Conservation (phyloP, 2,329 filamentous ascomycete species). For the Didymosphaeria variabile region DNA sequence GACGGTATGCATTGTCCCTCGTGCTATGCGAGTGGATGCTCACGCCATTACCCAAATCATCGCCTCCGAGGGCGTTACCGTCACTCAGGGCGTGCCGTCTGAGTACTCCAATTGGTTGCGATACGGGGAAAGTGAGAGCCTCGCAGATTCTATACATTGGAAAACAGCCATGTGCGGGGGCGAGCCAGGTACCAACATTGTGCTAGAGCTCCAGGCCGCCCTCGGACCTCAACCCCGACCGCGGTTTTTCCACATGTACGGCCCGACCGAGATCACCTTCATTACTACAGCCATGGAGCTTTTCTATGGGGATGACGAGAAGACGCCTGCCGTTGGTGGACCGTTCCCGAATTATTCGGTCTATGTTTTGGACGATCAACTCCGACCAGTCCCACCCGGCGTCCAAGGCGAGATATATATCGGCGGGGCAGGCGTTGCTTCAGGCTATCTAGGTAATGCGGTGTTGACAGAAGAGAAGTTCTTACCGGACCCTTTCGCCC, state of each 20-base stretch:
- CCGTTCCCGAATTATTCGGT: constrained; percentile 17
- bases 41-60: constrained; percentile 51
- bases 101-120: constrained; percentile 48
- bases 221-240: constrained; percentile 1
- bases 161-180: constrained; percentile 40
- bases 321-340: background rate
- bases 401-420: constrained; percentile 54
- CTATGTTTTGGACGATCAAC: constrained; percentile 21
- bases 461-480: constrained; percentile 31
- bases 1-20: constrained; percentile 47
- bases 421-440: constrained; percentile 48
- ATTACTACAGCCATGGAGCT: background rate
- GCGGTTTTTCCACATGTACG: constrained; percentile 20
- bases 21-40: constrained; percentile 44
- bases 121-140: constrained; percentile 23
- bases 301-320: background rate
- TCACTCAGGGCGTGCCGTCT: constrained; percentile 53
- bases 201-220: background rate
- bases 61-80: constrained; percentile 45
- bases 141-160: constrained; percentile 35
- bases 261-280: constrained; percentile 24
- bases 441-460: constrained; percentile 46
- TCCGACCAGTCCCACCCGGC: constrained; percentile 15
- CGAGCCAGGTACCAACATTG: constrained; percentile 15
- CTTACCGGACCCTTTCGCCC: constrained; percentile 5